These are phyloP conservation scores for Tolypocladium cylindrosporum DNA, from an alignment of 2,329 filamentous ascomycete species.

Conservation along the genomic window DNA sequence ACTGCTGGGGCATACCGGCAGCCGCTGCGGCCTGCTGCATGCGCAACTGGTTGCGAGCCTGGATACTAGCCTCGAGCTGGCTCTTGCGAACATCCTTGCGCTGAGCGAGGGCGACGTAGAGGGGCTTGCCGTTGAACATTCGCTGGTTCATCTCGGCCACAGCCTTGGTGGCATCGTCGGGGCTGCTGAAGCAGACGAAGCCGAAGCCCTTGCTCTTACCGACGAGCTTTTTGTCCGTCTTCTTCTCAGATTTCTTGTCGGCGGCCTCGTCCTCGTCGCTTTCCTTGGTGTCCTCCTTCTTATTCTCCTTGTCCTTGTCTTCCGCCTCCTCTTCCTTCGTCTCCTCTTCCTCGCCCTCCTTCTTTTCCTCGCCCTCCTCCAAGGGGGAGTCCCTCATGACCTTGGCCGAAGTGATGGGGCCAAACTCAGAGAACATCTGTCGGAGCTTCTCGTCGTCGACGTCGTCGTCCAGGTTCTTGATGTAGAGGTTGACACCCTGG, in stretches of 20 bases:
- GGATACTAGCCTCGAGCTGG: conserved; percentile 98
- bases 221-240: conserved; percentile 59
- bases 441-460: conserved; percentile 97
- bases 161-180: conserved; percentile 97
- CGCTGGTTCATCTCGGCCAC: conserved; percentile 99
- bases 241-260: conserved; percentile 51
- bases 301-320: conserved; percentile 28
- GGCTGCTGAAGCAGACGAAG: conserved; percentile 99
- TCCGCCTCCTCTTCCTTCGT: conserved; percentile 42
- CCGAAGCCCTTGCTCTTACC: conserved; percentile 99
- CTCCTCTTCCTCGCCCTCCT: conserved; percentile 42
- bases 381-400: conserved; percentile 82
- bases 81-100: conserved; percentile 99
- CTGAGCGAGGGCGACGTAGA: conserved; percentile 96
- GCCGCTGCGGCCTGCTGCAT: conserved; percentile 95
- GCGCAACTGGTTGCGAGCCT: conserved; percentile 95
- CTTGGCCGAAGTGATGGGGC: conserved; percentile 96
- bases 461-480: conserved; percentile 97
- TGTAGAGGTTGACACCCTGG: conserved; percentile 98
- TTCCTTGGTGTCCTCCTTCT: conserved; percentile 35
- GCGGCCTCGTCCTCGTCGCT: conserved; percentile 33
- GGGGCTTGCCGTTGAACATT: conserved; percentile 93
- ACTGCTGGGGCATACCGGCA: conserved; percentile 78
- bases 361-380: conserved; percentile 46
- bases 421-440: conserved; percentile 82